Evolutionary conservation across 1,284 basidiomycete species (phyloP).

Genomic region (Cutaneotrichosporon sp.): DNA sequence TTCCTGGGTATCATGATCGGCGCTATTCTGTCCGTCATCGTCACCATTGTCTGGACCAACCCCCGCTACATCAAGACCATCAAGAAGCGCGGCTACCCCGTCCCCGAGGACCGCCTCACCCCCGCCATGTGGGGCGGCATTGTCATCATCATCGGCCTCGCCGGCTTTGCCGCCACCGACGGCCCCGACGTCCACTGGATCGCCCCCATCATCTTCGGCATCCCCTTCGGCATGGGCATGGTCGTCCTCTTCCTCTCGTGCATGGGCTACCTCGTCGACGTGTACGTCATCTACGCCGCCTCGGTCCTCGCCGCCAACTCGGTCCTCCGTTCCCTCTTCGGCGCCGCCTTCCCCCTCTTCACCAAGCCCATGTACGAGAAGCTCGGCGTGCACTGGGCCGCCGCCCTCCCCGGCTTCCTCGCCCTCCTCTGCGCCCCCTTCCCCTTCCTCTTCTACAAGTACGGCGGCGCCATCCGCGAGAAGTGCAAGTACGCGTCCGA

Average conservation of each 20-base stretch:
- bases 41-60: constrained; percentile 59
- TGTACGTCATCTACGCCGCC: constrained; percentile 59
- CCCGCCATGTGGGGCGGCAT: constrained; percentile 56
- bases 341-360: constrained; percentile 66
- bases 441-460: constrained; percentile 58
- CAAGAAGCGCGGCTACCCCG: constrained; percentile 56
- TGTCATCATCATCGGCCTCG: constrained; percentile 50
- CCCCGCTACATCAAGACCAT: constrained; percentile 62
- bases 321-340: constrained; percentile 66
- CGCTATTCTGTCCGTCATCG: constrained; percentile 60
- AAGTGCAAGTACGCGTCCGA: constrained; percentile 57
- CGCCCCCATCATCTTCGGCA: constrained; percentile 61
- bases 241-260: constrained; percentile 63
- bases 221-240: constrained; percentile 67
- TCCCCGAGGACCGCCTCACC: constrained; percentile 64
- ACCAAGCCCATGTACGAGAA: constrained; percentile 54
- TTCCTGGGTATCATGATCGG: constrained; percentile 70
- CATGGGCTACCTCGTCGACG: constrained; percentile 66
- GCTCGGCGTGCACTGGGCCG: constrained; percentile 67
- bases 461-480: constrained; percentile 62
- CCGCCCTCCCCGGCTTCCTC: constrained; percentile 65
- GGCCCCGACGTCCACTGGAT: constrained; percentile 55
- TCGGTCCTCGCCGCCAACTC: constrained; percentile 70
- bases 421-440: constrained; percentile 62
- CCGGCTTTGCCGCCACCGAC: constrained; percentile 52